These are phyloP conservation scores for Sarcodon aspratus DNA, from an alignment of 768 basidiomycete genomes.

Conservation along the genomic window DNA sequence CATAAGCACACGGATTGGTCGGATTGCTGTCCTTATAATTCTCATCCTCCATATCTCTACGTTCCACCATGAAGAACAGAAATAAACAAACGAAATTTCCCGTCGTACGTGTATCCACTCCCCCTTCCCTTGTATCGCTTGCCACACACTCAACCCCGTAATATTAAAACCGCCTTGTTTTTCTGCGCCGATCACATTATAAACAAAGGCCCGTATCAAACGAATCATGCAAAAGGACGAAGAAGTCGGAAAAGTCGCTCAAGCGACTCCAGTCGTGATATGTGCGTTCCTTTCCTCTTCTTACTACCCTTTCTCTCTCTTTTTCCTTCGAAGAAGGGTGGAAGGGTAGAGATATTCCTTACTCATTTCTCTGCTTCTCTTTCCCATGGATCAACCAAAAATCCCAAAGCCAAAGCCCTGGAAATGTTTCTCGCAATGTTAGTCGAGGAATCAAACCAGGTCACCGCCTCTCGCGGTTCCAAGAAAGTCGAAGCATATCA, in stretches of 20 bases:
- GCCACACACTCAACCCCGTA: background rate
- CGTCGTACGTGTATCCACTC: constrained; percentile 43
- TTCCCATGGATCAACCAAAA: background rate
- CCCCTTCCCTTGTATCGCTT: background rate
- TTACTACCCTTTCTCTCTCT: background rate
- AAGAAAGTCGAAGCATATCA: constrained; percentile 92
- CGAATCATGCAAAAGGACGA: constrained; percentile 99
- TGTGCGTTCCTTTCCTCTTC: constrained; percentile 43
- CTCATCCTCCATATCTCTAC: background rate
- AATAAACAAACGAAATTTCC: constrained; percentile 90
- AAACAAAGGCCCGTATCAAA: constrained; percentile 89
- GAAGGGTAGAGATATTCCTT: no score
- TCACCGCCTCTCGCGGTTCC: constrained; percentile 66
- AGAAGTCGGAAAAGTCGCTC: constrained; percentile 96
- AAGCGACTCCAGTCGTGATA: constrained; percentile 92
- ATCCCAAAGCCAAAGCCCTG: constrained; percentile 71
- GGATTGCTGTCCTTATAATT: no score
- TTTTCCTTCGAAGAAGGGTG: background rate
- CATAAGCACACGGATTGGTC: no score
- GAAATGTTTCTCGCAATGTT: constrained; percentile 85
- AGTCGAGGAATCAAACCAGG: constrained; percentile 72
- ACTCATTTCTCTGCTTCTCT: background rate
- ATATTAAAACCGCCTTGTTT: background rate
- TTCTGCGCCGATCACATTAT: background rate
- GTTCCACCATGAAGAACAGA: constrained; percentile 70